Evolutionary conservation across 2,329 filamentous ascomycete genomes (phyloP).

Genomic region (Blastomyces silverae): DNA sequence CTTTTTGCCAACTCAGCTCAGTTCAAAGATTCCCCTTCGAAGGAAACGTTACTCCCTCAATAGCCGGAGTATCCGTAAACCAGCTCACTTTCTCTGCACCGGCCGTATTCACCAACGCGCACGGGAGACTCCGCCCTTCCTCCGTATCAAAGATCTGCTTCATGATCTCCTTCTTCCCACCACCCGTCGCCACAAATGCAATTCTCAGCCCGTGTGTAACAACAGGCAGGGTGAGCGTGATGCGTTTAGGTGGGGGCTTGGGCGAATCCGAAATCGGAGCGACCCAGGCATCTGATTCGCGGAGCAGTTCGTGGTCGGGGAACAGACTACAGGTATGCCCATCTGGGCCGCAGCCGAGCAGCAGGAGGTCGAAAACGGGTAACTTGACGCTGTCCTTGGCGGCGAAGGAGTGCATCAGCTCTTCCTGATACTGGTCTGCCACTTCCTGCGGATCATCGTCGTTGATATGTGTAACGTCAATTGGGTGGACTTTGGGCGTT

Average conservation of each 20-base stretch:
- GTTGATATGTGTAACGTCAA: constrained; percentile 59
- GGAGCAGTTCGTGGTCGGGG: constrained; percentile 77
- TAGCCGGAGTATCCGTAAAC: constrained; percentile 84
- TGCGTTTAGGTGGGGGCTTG: constrained; percentile 84
- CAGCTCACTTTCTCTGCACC: constrained; percentile 83
- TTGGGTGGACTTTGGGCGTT: constrained; percentile 67
- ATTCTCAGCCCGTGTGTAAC: constrained; percentile 79
- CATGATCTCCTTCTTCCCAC: constrained; percentile 82
- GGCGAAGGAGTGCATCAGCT: constrained; percentile 77
- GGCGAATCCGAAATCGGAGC: constrained; percentile 86
- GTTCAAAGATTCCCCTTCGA: constrained; percentile 58
- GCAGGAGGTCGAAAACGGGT: constrained; percentile 87
- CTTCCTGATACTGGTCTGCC: constrained; percentile 88
- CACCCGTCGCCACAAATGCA: constrained; percentile 86
- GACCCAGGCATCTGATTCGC: constrained; percentile 86
- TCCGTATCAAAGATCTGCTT: constrained; percentile 83
- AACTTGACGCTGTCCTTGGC: constrained; percentile 88
- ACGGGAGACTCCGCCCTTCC: constrained; percentile 67
- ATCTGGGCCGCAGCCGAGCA: constrained; percentile 90
- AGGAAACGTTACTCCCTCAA: constrained; percentile 78
- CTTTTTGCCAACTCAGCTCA: constrained; percentile 16
- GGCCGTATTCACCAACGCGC: constrained; percentile 76
- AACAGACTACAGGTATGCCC: constrained; percentile 97
- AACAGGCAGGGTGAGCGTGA: constrained; percentile 87
- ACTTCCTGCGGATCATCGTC: constrained; percentile 85